These are phyloP conservation scores for Komagataella ulmi DNA, from an alignment of 805 yeast genomes.

Conservation along the genomic window DNA sequence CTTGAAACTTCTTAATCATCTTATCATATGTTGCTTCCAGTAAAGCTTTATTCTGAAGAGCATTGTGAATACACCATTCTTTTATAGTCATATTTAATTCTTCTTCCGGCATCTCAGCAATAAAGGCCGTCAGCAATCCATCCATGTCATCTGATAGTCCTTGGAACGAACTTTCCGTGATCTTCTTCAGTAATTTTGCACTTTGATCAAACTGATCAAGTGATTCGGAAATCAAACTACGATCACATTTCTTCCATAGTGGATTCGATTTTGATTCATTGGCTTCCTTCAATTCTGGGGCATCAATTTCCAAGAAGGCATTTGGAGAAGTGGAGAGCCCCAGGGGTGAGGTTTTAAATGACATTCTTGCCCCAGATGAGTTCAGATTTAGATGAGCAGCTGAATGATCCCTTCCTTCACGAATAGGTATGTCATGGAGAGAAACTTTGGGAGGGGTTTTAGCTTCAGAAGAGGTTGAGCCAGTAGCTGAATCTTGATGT, in stretches of 20 bases:
- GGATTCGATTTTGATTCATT: not conserved
- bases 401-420: not conserved
- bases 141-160: constrained; percentile 46
- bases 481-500: not conserved
- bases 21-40: constrained; percentile 30
- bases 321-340: not conserved
- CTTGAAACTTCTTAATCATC: constrained; percentile 32
- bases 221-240: not conserved
- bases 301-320: not conserved
- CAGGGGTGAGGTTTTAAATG: not conserved
- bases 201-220: not conserved
- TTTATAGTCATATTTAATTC: constrained; percentile 59
- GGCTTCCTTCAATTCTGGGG: not conserved
- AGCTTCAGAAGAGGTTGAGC: not conserved
- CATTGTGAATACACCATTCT: constrained; percentile 52
- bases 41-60: constrained; percentile 36
- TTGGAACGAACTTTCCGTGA: constrained; percentile 12
- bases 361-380: not conserved
- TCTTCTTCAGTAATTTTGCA: not conserved
- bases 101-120: constrained; percentile 54
- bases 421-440: not conserved
- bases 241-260: not conserved
- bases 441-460: not conserved
- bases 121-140: constrained; percentile 50
- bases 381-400: not conserved